Percentiles rank a stretch among this genome's conserved stretches.
Conservation (phyloP, 2,329 filamentous ascomycete species). For the Decorospora gaudefroyi region DNA sequence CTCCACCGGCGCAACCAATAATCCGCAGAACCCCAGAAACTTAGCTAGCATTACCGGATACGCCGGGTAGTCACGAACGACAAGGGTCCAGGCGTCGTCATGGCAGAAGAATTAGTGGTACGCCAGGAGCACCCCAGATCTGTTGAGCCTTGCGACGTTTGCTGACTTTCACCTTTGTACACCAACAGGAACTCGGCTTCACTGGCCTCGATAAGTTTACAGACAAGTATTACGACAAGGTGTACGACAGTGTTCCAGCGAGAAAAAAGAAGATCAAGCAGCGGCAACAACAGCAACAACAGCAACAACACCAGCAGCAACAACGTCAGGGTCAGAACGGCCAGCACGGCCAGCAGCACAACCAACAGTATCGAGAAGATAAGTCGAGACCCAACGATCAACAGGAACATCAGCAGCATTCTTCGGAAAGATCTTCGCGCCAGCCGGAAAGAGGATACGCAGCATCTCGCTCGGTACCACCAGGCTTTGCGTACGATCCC, state of each 20-base stretch:
- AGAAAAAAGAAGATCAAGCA: conserved; percentile 13
- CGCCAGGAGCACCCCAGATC: conserved; percentile 7
- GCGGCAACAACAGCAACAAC: conserved; percentile 15
- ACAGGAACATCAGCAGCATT: too few relatives aligned
- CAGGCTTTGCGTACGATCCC: conserved; percentile 1
- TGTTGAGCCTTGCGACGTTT: not conserved
- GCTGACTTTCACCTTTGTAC: conserved; percentile 19
- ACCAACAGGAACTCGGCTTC: conserved; percentile 42
- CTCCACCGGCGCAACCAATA: too few relatives aligned
- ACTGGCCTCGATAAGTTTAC: conserved; percentile 40
- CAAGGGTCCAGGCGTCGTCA: conserved; percentile 13
- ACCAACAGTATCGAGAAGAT: conserved; percentile 3
- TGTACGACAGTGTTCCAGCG: conserved; percentile 28
- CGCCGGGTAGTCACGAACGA: conserved; percentile 19
- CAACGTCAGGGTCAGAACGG: too few relatives aligned
- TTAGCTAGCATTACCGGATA: conserved; percentile 19
- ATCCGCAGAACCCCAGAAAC: too few relatives aligned
- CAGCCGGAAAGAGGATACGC: conserved; percentile 16
- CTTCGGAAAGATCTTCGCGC: not conserved
- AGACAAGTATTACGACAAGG: conserved; percentile 38
- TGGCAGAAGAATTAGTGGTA: conserved; percentile 37
- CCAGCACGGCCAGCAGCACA: too few relatives aligned
- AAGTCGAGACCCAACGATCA: too few relatives aligned
- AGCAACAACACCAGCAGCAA: conserved; percentile 1
- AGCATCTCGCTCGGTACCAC: conserved; percentile 1